These are phyloP conservation scores for Leccinum truebloodii DNA, from an alignment of 768 basidiomycete species.

Conservation along the genomic window DNA sequence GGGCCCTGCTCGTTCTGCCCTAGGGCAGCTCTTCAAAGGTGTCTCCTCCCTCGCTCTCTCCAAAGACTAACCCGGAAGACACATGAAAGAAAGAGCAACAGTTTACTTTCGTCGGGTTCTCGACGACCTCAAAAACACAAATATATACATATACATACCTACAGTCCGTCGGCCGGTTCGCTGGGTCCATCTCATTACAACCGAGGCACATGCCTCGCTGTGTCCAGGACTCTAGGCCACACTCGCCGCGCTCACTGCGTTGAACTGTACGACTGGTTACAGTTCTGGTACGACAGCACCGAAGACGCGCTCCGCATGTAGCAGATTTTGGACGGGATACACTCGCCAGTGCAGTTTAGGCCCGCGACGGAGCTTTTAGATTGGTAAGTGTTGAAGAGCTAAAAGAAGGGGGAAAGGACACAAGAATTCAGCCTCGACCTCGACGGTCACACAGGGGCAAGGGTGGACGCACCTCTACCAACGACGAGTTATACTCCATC, in stretches of 20 bases:
- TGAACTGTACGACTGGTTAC: constrained; percentile 61
- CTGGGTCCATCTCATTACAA: not conserved
- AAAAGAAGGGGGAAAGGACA: not conserved
- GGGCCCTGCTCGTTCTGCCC: too few relatives aligned
- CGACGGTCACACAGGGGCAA: not conserved
- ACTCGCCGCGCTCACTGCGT: constrained; percentile 35
- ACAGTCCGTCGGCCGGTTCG: not conserved
- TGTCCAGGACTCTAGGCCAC: not conserved
- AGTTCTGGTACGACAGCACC: constrained; percentile 57
- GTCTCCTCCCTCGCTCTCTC: not conserved
- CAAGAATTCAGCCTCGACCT: not conserved
- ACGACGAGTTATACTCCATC: constrained; percentile 23
- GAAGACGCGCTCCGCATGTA: constrained; percentile 73
- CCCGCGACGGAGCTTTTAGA: constrained; percentile 63
- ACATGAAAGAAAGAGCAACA: not conserved
- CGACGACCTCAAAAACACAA: not conserved
- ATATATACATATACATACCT: not conserved
- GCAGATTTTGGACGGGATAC: constrained; percentile 62
- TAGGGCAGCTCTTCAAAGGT: not conserved
- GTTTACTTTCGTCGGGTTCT: not conserved
- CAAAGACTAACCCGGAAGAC: not conserved
- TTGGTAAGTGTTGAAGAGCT: constrained; percentile 68
- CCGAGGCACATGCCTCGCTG: not conserved
- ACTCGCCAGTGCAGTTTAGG: constrained; percentile 55
- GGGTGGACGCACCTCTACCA: constrained; percentile 23